phyloP scores from a whole-genome alignment of 441 rosid species.

The Rhodomyrtus psidioides region DNA sequence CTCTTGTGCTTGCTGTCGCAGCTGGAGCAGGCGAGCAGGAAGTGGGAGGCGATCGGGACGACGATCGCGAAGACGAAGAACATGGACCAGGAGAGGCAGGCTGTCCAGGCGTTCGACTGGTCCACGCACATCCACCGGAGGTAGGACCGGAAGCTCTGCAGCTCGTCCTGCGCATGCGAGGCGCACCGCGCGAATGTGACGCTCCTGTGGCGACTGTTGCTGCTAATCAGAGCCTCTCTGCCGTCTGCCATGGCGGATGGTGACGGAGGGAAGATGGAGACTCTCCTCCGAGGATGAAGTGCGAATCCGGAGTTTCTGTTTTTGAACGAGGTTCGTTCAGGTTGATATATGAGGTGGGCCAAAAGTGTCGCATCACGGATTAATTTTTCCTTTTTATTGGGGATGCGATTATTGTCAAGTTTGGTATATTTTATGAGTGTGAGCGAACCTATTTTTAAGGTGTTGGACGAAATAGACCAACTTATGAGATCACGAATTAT shows the following conservation, averaged over 20 bases:
- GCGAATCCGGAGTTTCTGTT: not conserved
- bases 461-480: not conserved
- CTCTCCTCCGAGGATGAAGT: not conserved
- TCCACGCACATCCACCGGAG: slow-evolving; percentile 88
- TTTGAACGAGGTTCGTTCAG: not conserved
- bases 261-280: not conserved
- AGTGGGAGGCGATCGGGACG: slow-evolving; percentile 68
- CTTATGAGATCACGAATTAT: not conserved
- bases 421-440: not conserved
- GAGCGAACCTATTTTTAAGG: not conserved
- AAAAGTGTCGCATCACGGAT: not conserved
- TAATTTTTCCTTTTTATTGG: not conserved
- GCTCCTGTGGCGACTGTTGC: not conserved
- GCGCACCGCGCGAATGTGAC: slow-evolving; percentile 32
- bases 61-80: slow-evolving; percentile 50
- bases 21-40: slow-evolving; percentile 55
- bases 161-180: slow-evolving; percentile 71
- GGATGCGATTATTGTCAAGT: not conserved
- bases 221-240: slow-evolving; percentile 20
- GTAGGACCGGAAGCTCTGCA: slow-evolving; percentile 59
- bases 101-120: slow-evolving; percentile 48
- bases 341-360: not conserved
- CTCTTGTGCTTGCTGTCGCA: slow-evolving; percentile 63
- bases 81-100: slow-evolving; percentile 63
- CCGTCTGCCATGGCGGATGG: slow-evolving; percentile 7